Conservation (phyloP, 768 basidiomycete genomes). For the Suillus variegatus region DNA sequence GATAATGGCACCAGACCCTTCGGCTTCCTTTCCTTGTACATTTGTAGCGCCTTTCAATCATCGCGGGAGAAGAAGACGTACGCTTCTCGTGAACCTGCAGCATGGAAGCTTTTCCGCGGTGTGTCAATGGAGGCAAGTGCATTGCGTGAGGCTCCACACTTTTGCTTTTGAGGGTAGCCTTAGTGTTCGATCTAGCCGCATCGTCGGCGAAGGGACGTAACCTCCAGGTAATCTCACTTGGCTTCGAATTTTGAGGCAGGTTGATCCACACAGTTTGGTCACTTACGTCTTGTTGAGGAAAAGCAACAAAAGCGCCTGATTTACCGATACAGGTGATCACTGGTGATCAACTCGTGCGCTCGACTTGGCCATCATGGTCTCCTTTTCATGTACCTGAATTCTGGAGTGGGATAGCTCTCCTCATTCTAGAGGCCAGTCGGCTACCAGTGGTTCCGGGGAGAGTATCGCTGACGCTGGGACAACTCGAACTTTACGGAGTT, state of each 20-base stretch:
- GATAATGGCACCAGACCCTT: not conserved
- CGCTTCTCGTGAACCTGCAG: not conserved
- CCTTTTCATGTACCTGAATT: not conserved
- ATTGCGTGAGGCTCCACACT: not conserved
- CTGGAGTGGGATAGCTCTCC: not conserved
- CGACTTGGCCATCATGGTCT: not conserved
- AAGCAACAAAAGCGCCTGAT: not conserved
- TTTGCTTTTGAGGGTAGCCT: not conserved
- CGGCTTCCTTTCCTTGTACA: constrained; percentile 1
- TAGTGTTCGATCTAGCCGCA: not conserved
- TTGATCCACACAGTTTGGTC: not conserved
- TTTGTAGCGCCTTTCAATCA: not conserved
- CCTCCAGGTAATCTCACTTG: not conserved
- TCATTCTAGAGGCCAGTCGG: not conserved
- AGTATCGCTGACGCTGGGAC: not conserved
- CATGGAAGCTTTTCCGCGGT: not conserved
- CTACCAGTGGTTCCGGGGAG: not conserved
- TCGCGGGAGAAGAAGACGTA: constrained; percentile 5
- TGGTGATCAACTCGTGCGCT: not conserved
- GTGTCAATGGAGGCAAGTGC: not conserved
- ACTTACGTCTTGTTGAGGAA: not conserved
- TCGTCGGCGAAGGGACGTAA: not conserved
- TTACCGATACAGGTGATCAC: not conserved
- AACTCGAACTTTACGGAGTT: not conserved
- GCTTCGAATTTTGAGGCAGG: not conserved